Evolutionary conservation across 2,329 filamentous ascomycete species (phyloP).

Genomic region (Pseudogymnoascus sp.): DNA sequence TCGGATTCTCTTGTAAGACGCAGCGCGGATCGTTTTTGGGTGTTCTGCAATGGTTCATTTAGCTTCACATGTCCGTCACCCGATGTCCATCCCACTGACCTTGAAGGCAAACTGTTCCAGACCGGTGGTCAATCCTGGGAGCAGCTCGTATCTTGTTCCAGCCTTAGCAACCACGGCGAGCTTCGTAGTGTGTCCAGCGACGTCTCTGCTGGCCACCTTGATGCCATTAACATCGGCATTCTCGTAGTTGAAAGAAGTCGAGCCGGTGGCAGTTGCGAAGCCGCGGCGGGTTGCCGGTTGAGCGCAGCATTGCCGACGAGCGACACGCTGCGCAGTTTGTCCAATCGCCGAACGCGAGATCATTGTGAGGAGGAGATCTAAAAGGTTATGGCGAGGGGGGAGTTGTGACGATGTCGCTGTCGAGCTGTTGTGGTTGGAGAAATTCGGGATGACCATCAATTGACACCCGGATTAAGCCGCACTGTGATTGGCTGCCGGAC

Average conservation of each 20-base stretch:
- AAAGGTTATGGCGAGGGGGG: constrained; percentile 10
- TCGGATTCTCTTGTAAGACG: constrained; percentile 93
- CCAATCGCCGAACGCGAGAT: constrained; percentile 58
- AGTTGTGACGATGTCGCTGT: constrained; percentile 16
- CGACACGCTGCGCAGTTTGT: constrained; percentile 54
- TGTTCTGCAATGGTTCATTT: constrained; percentile 50
- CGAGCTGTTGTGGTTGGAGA: constrained; percentile 14
- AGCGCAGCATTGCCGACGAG: constrained; percentile 52
- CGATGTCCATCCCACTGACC: constrained; percentile 35
- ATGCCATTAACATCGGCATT: constrained; percentile 76
- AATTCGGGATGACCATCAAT: constrained; percentile 10
- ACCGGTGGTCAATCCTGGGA: constrained; percentile 81
- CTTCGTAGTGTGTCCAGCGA: constrained; percentile 79
- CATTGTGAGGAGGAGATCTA: constrained; percentile 47
- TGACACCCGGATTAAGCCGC: constrained; percentile 10
- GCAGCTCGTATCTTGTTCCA: constrained; percentile 83
- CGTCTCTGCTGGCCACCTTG: constrained; percentile 87
- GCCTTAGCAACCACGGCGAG: constrained; percentile 89
- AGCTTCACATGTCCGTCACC: background rate
- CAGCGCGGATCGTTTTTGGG: constrained; percentile 76
- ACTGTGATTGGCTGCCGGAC: constrained; percentile 5
- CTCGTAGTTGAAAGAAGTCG: constrained; percentile 77
- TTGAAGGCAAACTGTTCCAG: constrained; percentile 97
- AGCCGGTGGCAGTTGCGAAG: constrained; percentile 55
- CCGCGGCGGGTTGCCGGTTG: constrained; percentile 47